phyloP scores from a whole-genome alignment of 139 green algal species.

The Chlamydomonas urium region DNA sequence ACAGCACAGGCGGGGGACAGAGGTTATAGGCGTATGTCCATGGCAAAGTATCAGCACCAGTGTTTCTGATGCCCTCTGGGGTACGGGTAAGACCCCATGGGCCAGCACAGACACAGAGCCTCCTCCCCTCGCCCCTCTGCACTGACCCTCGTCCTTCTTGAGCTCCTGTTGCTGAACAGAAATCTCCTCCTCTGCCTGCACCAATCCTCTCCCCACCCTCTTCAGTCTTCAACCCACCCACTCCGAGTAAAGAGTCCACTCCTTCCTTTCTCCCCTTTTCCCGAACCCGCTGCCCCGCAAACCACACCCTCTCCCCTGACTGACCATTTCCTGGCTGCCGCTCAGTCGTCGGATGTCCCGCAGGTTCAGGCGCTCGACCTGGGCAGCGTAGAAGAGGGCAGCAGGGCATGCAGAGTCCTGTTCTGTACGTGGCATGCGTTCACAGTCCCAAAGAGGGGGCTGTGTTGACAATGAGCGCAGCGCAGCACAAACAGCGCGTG shows the following conservation, averaged over 20 bases:
- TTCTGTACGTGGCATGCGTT: not conserved
- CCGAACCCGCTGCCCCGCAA: not conserved
- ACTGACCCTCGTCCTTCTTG: not conserved
- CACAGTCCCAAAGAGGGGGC: not conserved
- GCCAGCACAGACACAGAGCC: not conserved
- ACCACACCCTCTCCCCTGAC: not conserved
- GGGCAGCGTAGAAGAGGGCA: not conserved
- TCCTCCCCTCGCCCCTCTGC: not conserved
- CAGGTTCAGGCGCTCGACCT: not conserved
- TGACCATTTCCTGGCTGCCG: constrained; percentile 1
- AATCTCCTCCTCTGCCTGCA: not conserved
- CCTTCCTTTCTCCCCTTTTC: too few species aligned
- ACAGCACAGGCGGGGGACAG: too few species aligned
- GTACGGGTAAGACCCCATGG: not conserved
- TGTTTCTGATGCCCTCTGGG: not conserved
- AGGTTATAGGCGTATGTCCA: too few species aligned
- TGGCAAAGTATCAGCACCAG: not conserved
- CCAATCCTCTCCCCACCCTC: not conserved
- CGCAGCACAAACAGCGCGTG: not conserved
- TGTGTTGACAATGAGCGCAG: not conserved
- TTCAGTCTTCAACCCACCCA: not conserved
- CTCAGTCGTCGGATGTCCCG: constrained; percentile 15
- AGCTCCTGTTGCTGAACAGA: not conserved
- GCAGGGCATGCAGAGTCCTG: not conserved
- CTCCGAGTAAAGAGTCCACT: not conserved